A percentile compares a stretch with the other conserved stretches of the same genome.
Conservation (phyloP, 305 asterid species). For the Vinca major region DNA sequence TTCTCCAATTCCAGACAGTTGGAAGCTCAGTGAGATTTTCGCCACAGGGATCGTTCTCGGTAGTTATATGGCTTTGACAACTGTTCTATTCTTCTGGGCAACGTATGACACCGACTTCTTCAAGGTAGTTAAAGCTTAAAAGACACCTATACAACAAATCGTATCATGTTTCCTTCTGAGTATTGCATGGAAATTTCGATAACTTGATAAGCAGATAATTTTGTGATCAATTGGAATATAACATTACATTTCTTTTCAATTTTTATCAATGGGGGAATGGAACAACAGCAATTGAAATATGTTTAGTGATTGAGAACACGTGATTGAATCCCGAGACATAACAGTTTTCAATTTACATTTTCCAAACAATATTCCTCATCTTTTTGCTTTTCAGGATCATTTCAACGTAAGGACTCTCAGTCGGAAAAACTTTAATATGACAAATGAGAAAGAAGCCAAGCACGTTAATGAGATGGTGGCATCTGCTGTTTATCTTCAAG, state of each 20-base stretch:
- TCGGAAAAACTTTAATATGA: slow-evolving; percentile 4
- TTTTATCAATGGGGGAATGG: too few relatives aligned
- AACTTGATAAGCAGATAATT: too few relatives aligned
- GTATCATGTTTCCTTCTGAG: background rate
- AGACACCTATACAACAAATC: background rate
- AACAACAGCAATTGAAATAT: background rate
- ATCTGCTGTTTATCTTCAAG: slow-evolving; percentile 29
- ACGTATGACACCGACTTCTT: slow-evolving; percentile 25
- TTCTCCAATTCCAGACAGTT: slow-evolving; percentile 31
- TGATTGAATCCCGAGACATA: background rate
- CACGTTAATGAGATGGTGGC: slow-evolving; percentile 19
- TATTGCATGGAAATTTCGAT: too few relatives aligned
- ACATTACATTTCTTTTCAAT: background rate
- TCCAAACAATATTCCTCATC: background rate
- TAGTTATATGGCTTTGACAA: slow-evolving; percentile 25
- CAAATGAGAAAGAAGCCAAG: slow-evolving; percentile 11
- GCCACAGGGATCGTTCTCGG: slow-evolving; percentile 26
- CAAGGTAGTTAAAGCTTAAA: slow-evolving; percentile 21
- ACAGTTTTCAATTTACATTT: background rate
- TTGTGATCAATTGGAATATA: background rate
- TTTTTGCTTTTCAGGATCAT: slow-evolving; percentile 8
- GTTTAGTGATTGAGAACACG: background rate
- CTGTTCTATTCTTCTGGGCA: slow-evolving; percentile 27
- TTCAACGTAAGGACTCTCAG: slow-evolving; percentile 15
- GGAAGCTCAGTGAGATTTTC: slow-evolving; percentile 27